These are phyloP conservation scores for Rhizophagus sp. DNA, from an alignment of 192 early-diverging fungal species.

Conservation along the genomic window DNA sequence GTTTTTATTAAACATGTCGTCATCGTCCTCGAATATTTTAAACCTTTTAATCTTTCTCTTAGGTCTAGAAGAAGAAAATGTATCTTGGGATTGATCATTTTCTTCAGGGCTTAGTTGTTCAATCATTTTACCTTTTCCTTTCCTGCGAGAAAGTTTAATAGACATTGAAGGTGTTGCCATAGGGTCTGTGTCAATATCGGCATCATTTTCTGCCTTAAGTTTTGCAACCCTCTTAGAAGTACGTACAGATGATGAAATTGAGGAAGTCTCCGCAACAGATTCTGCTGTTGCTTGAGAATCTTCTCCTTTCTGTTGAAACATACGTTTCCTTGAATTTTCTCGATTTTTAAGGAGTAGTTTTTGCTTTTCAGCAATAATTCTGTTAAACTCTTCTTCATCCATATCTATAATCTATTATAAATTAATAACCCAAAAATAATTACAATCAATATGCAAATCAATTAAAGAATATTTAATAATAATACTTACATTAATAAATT, in stretches of 20 bases:
- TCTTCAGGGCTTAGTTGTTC: background rate
- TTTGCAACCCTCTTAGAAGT: background rate
- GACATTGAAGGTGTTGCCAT: background rate
- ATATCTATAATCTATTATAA: background rate
- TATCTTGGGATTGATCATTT: background rate
- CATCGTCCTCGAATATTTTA: background rate
- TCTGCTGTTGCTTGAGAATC: background rate
- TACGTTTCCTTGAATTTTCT: background rate
- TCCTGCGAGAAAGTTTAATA: background rate
- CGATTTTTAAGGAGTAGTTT: background rate
- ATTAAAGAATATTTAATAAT: background rate
- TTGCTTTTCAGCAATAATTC: background rate
- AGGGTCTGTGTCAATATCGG: conserved; percentile 45
- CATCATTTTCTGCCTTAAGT: conserved; percentile 62
- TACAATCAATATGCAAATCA: background rate
- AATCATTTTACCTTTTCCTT: background rate
- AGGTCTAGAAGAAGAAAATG: background rate
- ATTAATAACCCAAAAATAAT: background rate
- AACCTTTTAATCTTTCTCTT: background rate
- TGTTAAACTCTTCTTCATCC: background rate
- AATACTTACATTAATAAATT: conserved; percentile 70
- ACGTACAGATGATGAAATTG: background rate
- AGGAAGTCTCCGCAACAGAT: background rate
- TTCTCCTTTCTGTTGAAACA: background rate
- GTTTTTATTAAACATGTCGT: background rate